Evolutionary conservation across 805 yeast genomes (phyloP).

Genomic region (Jamesozyma rosinii): DNA sequence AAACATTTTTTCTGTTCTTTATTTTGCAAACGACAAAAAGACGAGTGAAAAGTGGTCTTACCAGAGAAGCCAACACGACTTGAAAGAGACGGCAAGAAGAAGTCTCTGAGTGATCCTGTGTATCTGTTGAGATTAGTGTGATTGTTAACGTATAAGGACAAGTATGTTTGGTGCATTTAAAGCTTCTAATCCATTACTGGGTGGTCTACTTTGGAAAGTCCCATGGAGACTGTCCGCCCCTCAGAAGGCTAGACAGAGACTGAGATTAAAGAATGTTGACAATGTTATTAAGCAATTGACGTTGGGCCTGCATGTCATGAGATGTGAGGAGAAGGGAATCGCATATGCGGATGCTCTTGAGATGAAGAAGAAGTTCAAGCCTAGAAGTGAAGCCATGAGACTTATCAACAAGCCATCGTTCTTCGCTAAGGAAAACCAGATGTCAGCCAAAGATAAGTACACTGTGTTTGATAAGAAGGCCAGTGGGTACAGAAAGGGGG

Average conservation of each 20-base stretch:
- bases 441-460: conserved; percentile 78
- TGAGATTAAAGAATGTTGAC: conserved; percentile 77
- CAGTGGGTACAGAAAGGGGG: conserved; percentile 75
- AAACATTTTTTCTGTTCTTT: too few relatives aligned
- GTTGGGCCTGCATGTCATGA: conserved; percentile 24
- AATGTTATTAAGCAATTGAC: conserved; percentile 46
- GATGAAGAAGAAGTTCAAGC: conserved; percentile 15
- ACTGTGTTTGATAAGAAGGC: conserved; percentile 70
- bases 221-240: conserved; percentile 71
- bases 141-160: too few relatives aligned
- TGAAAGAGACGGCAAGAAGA: too few relatives aligned
- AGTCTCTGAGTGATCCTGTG: too few relatives aligned
- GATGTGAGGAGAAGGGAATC: conserved; percentile 18
- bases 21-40: too few relatives aligned
- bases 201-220: conserved; percentile 44
- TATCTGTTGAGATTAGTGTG: too few relatives aligned
- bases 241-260: conserved; percentile 79
- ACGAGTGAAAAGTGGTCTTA: too few relatives aligned
- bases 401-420: conserved; percentile 30
- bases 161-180: conserved; percentile 29
- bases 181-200: conserved; percentile 19
- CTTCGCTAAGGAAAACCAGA: conserved; percentile 72
- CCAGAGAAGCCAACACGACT: too few relatives aligned
- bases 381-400: conserved; percentile 22
- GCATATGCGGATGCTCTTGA: conserved; percentile 14